These are phyloP conservation scores for Aurifilum marmelostoma DNA, from an alignment of 2,329 filamentous ascomycete species.

Conservation along the genomic window DNA sequence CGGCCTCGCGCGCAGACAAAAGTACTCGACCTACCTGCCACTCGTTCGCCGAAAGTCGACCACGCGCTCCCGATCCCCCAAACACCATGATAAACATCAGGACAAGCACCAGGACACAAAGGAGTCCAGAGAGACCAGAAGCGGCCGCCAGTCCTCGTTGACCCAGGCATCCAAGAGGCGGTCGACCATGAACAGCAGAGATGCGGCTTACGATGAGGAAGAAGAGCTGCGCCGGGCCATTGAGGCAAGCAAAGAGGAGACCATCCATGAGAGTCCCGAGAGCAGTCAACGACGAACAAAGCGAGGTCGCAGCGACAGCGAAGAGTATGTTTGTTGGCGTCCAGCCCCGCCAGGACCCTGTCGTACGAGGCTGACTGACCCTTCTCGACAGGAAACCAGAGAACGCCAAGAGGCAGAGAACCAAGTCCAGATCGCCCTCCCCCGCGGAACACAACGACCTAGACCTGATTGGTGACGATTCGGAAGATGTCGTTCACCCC, in stretches of 20 bases:
- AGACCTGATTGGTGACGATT: constrained; percentile 61
- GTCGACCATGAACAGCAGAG: constrained; percentile 96
- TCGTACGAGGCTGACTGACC: constrained; percentile 25
- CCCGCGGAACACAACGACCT: constrained; percentile 52
- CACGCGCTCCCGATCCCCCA: constrained; percentile 63
- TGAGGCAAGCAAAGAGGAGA: constrained; percentile 91
- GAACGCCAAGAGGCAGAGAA: constrained; percentile 80
- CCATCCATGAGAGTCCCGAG: constrained; percentile 55
- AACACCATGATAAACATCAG: constrained; percentile 42
- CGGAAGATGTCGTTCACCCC: constrained; percentile 67
- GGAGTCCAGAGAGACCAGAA: constrained; percentile 44
- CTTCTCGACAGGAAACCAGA: constrained; percentile 64
- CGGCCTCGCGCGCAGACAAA: constrained; percentile 55
- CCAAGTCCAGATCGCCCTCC: constrained; percentile 73
- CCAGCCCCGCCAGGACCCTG: not conserved
- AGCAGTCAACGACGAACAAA: constrained; percentile 71
- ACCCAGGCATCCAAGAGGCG: constrained; percentile 75
- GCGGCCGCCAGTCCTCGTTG: constrained; percentile 54
- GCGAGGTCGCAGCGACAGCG: constrained; percentile 84
- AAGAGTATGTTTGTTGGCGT: constrained; percentile 71
- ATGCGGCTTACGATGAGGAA: constrained; percentile 94
- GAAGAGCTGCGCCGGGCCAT: constrained; percentile 86
- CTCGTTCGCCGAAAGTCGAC: constrained; percentile 57
- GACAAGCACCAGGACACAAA: constrained; percentile 39
- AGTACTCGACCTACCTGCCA: constrained; percentile 68